Evolutionary conservation across 2,329 filamentous ascomycete species (phyloP).

Genomic region (Clonostachys solani): DNA sequence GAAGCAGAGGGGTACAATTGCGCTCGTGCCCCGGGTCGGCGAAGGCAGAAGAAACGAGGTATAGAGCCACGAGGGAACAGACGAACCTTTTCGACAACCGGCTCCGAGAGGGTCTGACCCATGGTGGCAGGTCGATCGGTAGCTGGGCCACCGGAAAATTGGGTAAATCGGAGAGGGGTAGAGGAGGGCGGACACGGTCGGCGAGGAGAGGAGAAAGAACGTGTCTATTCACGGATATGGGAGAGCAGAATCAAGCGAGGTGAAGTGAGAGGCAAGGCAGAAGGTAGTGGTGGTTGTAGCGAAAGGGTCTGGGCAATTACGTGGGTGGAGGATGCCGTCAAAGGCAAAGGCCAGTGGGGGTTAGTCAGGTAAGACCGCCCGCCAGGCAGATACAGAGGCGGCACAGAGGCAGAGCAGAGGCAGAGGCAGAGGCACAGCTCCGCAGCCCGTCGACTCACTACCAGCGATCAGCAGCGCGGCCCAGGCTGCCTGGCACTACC

Average conservation of each 20-base stretch:
- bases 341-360: background rate
- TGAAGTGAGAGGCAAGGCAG: slow-evolving; percentile 4
- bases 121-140: slow-evolving; percentile 45
- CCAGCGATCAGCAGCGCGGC: too few relatives aligned
- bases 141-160: slow-evolving; percentile 4
- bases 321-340: background rate
- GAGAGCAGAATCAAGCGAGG: slow-evolving; percentile 3
- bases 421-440: too few relatives aligned
- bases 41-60: too few relatives aligned
- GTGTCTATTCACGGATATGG: background rate
- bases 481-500: too few relatives aligned
- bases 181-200: background rate
- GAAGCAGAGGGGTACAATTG: too few relatives aligned
- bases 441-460: too few relatives aligned
- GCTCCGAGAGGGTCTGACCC: slow-evolving; percentile 99
- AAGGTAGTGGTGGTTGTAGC: slow-evolving; percentile 1
- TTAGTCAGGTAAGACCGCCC: background rate
- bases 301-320: background rate
- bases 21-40: too few relatives aligned
- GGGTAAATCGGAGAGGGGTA: slow-evolving; percentile 13
- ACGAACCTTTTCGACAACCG: slow-evolving; percentile 93
- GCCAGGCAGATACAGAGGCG: background rate
- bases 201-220: background rate
- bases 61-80: too few relatives aligned
- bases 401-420: too few relatives aligned